A percentile compares a stretch with the other conserved stretches of the same genome.
Evolutionary conservation across 2,329 filamentous ascomycete species (phyloP).

Genomic region (Hymenoscyphus linearis): DNA sequence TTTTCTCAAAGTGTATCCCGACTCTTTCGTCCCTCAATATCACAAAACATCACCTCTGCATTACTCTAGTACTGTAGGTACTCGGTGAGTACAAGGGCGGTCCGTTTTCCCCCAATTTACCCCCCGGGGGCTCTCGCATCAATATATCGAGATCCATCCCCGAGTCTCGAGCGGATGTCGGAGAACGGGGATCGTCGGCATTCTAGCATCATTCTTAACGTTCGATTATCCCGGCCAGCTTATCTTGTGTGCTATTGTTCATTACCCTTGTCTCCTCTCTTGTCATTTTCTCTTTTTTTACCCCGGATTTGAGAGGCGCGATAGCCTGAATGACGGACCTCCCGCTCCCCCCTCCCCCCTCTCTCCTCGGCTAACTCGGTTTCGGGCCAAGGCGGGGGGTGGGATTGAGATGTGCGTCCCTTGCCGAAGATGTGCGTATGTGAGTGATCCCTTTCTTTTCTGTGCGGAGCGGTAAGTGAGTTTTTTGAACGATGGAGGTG

Average conservation of each 20-base stretch:
- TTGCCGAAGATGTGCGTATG: slow-evolving; percentile 5
- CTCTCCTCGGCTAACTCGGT: slow-evolving; percentile 9
- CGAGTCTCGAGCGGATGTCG: neutral
- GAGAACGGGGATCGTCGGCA: neutral
- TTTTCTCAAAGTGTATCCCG: neutral
- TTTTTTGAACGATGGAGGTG: neutral
- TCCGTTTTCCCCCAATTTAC: slow-evolving; percentile 11
- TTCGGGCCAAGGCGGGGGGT: neutral
- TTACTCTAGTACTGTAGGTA: too few species aligned
- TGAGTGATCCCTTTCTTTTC: slow-evolving; percentile 3
- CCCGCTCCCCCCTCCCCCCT: too few species aligned
- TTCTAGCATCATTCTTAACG: neutral
- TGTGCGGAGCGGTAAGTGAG: neutral
- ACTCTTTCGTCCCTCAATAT: neutral
- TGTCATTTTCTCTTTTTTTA: neutral
- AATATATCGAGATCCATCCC: slow-evolving; percentile 7
- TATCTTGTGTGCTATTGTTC: slow-evolving; percentile 4
- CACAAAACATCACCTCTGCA: too few species aligned
- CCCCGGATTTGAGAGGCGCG: slow-evolving; percentile 1
- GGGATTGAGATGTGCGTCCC: slow-evolving; percentile 1
- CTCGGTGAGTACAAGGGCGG: slow-evolving; percentile 3
- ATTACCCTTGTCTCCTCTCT: neutral
- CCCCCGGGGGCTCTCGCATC: slow-evolving; percentile 4
- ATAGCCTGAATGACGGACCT: slow-evolving; percentile 8
- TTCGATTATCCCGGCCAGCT: neutral